phyloP scores from a whole-genome alignment of 2,329 filamentous ascomycete genomes.

The Pyrenochaeta sp. region DNA sequence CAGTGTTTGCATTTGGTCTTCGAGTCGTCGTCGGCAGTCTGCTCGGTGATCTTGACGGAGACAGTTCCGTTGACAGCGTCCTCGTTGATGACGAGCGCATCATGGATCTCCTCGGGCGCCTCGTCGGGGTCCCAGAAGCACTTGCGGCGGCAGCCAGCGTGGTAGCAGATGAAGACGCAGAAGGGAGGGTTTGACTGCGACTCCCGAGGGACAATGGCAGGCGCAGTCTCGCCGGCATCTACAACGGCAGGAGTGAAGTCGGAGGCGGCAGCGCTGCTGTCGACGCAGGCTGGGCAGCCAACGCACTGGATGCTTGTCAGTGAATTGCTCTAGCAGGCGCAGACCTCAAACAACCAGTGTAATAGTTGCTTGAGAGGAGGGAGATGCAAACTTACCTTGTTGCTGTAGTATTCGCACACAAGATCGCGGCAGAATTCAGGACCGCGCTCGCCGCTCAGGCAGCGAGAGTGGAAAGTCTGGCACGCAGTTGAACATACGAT shows the following conservation, averaged over 20 bases:
- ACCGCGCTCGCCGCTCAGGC: neutral
- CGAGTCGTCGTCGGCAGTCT: neutral
- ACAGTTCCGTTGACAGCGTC: neutral
- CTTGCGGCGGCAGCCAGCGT: neutral
- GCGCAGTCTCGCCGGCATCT: neutral
- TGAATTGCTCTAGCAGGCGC: neutral
- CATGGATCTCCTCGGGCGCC: too few species aligned
- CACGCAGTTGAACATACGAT: neutral
- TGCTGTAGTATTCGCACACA: neutral
- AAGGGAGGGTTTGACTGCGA: neutral
- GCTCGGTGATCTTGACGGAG: slow-evolving; percentile 3
- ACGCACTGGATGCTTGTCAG: slow-evolving; percentile 4
- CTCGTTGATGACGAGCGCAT: slow-evolving; percentile 8
- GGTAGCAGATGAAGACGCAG: slow-evolving; percentile 4
- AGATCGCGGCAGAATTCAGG: neutral
- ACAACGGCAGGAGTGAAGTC: neutral
- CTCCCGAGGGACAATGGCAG: neutral
- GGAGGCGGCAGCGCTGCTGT: neutral
- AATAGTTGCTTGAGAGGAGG: neutral
- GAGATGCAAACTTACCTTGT: neutral
- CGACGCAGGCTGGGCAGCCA: neutral
- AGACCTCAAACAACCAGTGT: neutral
- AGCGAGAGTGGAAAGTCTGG: neutral
- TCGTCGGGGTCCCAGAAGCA: slow-evolving; percentile 1
- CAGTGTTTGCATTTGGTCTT: neutral